Conservation (phyloP, 352 stramenopile species). For the Aphanomyces invadans region DNA sequence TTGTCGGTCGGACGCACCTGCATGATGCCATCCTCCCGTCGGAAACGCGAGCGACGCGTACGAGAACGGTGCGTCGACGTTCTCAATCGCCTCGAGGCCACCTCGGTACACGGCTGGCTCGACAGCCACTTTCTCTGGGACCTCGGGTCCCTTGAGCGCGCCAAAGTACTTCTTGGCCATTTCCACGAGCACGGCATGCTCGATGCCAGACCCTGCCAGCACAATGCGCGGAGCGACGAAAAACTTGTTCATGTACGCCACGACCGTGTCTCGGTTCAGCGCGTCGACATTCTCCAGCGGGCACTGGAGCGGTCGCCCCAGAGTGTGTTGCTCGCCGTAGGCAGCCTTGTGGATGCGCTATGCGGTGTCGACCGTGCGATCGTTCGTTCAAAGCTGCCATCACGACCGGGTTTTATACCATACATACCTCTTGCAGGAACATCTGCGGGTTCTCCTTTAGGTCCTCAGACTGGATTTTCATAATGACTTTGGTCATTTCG, state of each 20-base stretch:
- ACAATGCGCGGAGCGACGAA: constrained; percentile 89
- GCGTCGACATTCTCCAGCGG: constrained; percentile 68
- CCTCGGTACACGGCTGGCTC: constrained; percentile 54
- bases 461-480: constrained; percentile 91
- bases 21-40: constrained; percentile 93
- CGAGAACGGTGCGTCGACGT: constrained; percentile 69
- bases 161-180: constrained; percentile 88
- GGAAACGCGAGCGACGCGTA: constrained; percentile 95
- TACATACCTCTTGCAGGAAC: constrained; percentile 54
- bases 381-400: too few species aligned
- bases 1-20: constrained; percentile 26
- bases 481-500: constrained; percentile 88
- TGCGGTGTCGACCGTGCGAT: not conserved
- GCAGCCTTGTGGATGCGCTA: constrained; percentile 82
- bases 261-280: constrained; percentile 64
- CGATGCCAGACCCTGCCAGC: constrained; percentile 89
- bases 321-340: constrained; percentile 60
- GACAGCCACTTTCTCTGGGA: constrained; percentile 26
- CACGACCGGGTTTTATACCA: too few species aligned
- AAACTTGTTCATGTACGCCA: constrained; percentile 58
- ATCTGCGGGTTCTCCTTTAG: constrained; percentile 79
- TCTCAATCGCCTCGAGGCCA: constrained; percentile 54
- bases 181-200: constrained; percentile 90
- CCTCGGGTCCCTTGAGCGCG: constrained; percentile 30
- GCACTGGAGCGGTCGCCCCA: constrained; percentile 78